Conservation (phyloP, 306 rosid species). For the Pachyrhizus erosus region DNA sequence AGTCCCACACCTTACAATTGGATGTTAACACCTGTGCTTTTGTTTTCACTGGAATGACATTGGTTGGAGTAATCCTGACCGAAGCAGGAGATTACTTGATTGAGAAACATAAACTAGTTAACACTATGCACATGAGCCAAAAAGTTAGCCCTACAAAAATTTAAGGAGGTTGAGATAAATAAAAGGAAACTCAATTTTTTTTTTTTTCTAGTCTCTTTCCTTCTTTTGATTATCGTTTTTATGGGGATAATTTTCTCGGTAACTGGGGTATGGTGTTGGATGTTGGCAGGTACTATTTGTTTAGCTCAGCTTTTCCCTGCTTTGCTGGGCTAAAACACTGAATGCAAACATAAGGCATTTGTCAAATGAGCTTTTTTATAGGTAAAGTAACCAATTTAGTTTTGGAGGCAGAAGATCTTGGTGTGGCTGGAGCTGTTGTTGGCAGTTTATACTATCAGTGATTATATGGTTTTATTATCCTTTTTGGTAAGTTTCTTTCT, state of each 20-base stretch:
- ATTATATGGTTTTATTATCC: neutral
- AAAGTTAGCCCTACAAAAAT: constrained; percentile 29
- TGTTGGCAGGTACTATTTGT: constrained; percentile 62
- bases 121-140: constrained; percentile 15
- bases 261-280: constrained; percentile 60
- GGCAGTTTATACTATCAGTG: neutral
- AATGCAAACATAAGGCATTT: constrained; percentile 53
- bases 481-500: neutral
- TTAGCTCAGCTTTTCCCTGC: constrained; percentile 71
- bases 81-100: constrained; percentile 39
- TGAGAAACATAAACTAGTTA: constrained; percentile 44
- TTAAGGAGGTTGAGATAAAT: constrained; percentile 38
- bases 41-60: constrained; percentile 41
- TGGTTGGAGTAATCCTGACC: constrained; percentile 41
- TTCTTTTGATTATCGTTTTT: constrained; percentile 29
- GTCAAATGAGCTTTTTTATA: constrained; percentile 62
- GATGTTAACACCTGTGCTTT: constrained; percentile 31
- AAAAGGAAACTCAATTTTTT: constrained; percentile 33
- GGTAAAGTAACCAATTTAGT: constrained; percentile 50
- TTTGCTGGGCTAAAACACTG: constrained; percentile 61
- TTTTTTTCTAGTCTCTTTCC: constrained; percentile 18
- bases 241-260: constrained; percentile 37
- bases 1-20: neutral
- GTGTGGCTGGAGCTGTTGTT: constrained; percentile 53
- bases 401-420: constrained; percentile 74